A percentile compares a stretch with the other conserved stretches of the same genome.
Evolutionary conservation across 805 yeast genomes (phyloP).

Genomic region (Yamadazyma paraphyllophila): DNA sequence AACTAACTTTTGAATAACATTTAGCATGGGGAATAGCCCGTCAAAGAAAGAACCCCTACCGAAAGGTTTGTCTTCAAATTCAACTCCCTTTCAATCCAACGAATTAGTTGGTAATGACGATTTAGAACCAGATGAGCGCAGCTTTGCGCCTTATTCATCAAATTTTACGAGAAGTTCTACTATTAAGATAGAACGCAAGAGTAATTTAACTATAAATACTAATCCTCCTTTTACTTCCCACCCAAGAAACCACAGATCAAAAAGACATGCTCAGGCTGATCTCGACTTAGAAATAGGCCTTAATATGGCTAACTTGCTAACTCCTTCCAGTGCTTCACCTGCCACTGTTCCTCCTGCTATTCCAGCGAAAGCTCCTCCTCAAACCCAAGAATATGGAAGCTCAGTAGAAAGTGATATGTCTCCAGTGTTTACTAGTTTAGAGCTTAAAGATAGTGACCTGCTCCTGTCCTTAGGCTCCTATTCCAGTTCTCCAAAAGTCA

Average conservation of each 20-base stretch:
- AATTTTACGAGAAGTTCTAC: conserved; percentile 16
- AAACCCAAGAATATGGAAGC: conserved; percentile 24
- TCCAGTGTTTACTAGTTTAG: conserved; percentile 35
- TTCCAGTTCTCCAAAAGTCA: conserved; percentile 8
- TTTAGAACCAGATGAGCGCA: conserved; percentile 40
- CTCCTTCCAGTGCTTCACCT: conserved; percentile 3
- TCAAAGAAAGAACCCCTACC: conserved; percentile 51
- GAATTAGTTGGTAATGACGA: conserved; percentile 26
- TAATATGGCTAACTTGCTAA: conserved; percentile 43
- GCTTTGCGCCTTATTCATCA: conserved; percentile 41
- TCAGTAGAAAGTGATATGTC: conserved; percentile 45
- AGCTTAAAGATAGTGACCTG: conserved; percentile 35
- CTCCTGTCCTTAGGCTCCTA: conserved; percentile 33
- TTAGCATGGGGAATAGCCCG: conserved; percentile 65
- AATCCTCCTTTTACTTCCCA: not conserved
- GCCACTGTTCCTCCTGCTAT: not conserved
- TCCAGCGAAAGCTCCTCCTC: not conserved
- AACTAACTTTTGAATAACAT: not conserved
- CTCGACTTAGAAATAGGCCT: conserved; percentile 44
- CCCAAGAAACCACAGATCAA: conserved; percentile 1
- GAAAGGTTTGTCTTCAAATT: conserved; percentile 31
- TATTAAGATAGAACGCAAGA: conserved; percentile 16
- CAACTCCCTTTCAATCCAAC: conserved; percentile 17
- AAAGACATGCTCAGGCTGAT: conserved; percentile 15
- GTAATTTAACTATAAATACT: conserved; percentile 6